These are phyloP conservation scores for Ilex paraguariensis DNA, from an alignment of 305 asterid species.

Conservation along the genomic window DNA sequence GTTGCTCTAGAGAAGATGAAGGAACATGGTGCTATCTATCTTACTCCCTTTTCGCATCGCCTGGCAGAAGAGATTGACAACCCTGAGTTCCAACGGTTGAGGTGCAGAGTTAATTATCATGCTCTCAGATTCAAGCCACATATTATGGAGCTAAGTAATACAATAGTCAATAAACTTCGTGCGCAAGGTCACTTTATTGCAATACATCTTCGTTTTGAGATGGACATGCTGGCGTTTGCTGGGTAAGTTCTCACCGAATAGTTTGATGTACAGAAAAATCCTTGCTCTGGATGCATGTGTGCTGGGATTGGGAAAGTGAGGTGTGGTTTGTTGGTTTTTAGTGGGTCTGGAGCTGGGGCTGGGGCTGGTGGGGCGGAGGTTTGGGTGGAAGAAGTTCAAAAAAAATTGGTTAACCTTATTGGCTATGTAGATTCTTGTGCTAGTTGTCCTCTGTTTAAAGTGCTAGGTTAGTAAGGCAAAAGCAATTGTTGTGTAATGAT, in stretches of 20 bases:
- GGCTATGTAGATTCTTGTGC: no score
- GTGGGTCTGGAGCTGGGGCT: no score
- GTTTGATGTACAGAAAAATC: no score
- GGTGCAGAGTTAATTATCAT: conserved; percentile 97
- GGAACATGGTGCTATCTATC: conserved; percentile 94
- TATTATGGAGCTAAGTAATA: conserved; percentile 81
- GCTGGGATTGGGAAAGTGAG: no score
- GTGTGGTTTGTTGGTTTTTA: no score
- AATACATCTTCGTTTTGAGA: conserved; percentile 96
- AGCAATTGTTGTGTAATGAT: no score
- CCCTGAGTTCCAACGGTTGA: conserved; percentile 86
- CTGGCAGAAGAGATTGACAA: conserved; percentile 91
- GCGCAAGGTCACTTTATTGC: conserved; percentile 93
- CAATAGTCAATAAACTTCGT: conserved; percentile 79
- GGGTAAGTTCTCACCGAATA: conserved; percentile 45
- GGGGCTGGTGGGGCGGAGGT: no score
- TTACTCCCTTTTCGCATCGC: conserved; percentile 95
- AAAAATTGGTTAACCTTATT: no score
- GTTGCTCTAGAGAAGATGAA: conserved; percentile 81
- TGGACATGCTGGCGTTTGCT: conserved; percentile 99
- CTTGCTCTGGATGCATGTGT: no score
- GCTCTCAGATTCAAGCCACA: conserved; percentile 88
- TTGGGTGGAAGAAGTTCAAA: no score
- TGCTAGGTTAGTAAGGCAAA: no score
- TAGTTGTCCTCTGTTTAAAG: no score